phyloP scores from a whole-genome alignment of 2,329 filamentous ascomycete species.

The Delphinella strobiligena region DNA sequence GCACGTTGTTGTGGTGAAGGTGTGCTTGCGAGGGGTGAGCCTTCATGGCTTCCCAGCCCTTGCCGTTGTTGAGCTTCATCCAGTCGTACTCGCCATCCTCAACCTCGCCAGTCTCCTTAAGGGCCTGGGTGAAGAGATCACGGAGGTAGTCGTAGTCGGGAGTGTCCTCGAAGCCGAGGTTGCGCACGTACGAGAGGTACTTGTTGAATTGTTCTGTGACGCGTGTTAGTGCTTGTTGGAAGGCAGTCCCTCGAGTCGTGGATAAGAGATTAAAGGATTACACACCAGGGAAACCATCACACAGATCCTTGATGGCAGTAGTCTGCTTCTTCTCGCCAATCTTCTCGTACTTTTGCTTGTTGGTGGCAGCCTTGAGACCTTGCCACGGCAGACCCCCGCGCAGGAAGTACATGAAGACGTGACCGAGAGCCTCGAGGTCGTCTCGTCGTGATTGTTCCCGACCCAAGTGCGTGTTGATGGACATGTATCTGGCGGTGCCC shows the following conservation, averaged over 20 bases:
- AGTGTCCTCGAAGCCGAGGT: conserved; percentile 95
- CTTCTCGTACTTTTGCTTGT: conserved; percentile 99
- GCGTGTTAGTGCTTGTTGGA: conserved; percentile 17
- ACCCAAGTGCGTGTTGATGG: conserved; percentile 96
- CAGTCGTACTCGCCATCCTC: conserved; percentile 99
- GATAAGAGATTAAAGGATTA: conserved; percentile 9
- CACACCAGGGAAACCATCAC: conserved; percentile 76
- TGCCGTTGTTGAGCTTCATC: conserved; percentile 94
- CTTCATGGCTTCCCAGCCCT: conserved; percentile 80
- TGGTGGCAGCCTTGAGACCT: conserved; percentile 55
- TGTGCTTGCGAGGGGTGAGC: conserved; percentile 58
- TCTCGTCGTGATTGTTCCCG: conserved; percentile 93
- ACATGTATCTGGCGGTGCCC: conserved; percentile 96
- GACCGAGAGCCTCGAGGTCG: conserved; percentile 74
- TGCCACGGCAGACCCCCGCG: conserved; percentile 56
- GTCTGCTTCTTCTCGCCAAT: conserved; percentile 99
- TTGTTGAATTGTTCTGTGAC: conserved; percentile 80
- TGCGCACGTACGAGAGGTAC: conserved; percentile 93
- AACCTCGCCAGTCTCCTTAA: conserved; percentile 87
- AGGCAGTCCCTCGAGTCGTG: not conserved
- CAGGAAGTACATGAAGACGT: conserved; percentile 61
- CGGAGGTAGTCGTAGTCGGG: conserved; percentile 97
- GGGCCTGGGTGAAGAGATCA: conserved; percentile 87
- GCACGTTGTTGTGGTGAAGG: conserved; percentile 61
- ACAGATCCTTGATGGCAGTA: conserved; percentile 90